Evolutionary conservation across 2,329 filamentous ascomycete species (phyloP).

Genomic region (Microsporum audouinii): DNA sequence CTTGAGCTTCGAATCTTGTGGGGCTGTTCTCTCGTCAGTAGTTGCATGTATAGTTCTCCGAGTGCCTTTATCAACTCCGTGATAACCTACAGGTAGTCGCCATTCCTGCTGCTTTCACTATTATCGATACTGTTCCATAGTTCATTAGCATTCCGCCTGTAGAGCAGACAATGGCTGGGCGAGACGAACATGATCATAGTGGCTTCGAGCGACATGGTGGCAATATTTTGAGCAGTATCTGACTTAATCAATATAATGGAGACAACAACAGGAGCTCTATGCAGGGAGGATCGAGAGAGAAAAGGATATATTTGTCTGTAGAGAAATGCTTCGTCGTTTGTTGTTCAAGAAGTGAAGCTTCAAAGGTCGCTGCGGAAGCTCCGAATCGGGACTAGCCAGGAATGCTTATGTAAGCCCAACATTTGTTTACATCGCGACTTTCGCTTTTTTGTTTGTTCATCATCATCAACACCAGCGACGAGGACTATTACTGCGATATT

Average conservation of each 20-base stretch:
- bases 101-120: conserved; percentile 96
- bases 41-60: not conserved
- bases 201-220: conserved; percentile 94
- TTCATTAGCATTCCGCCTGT: conserved; percentile 10
- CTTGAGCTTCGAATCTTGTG: conserved; percentile 90
- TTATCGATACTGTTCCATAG: conserved; percentile 64
- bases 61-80: conserved; percentile 10
- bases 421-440: conserved; percentile 12
- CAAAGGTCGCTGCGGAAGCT: conserved; percentile 5
- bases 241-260: not conserved
- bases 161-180: conserved; percentile 13
- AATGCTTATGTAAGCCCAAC: not conserved
- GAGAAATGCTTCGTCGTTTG: not conserved
- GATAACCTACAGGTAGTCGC: conserved; percentile 58
- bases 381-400: conserved; percentile 6
- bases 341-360: not conserved
- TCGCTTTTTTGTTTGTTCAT: not conserved
- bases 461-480: not conserved
- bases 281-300: not conserved
- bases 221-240: conserved; percentile 12
- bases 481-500: not conserved
- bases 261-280: not conserved
- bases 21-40: conserved; percentile 45
- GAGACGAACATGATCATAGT: conserved; percentile 73
- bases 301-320: not conserved